Evolutionary conservation across 306 rosid genomes (phyloP).

Genomic region (Pterocarpus macrocarpus): DNA sequence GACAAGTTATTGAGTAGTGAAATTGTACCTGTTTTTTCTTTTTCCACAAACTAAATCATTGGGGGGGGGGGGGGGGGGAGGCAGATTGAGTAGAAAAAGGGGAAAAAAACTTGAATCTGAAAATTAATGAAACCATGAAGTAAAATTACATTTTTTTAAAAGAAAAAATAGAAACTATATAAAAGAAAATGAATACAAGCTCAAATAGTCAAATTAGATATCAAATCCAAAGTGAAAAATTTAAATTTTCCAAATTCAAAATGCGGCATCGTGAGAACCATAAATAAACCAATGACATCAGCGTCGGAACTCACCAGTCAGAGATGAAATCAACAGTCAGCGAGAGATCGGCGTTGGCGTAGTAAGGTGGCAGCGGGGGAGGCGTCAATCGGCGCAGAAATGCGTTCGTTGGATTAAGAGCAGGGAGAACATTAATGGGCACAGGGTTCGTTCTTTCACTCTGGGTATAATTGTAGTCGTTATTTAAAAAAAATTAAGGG

Average conservation of each 20-base stretch:
- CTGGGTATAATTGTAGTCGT: neutral
- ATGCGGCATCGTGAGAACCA: neutral
- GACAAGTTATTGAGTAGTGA: too few relatives aligned
- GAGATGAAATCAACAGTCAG: too few relatives aligned
- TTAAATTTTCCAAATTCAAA: neutral
- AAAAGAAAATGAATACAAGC: neutral
- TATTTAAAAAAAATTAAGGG: too few relatives aligned
- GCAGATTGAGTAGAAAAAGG: too few relatives aligned
- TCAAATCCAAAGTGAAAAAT: neutral
- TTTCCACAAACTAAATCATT: too few relatives aligned
- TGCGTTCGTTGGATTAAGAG: neutral
- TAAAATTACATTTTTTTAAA: neutral
- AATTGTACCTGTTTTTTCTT: too few relatives aligned
- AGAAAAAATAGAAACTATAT: neutral
- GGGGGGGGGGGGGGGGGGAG: fast-evolving
- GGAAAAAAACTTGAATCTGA: neutral
- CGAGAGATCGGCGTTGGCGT: neutral
- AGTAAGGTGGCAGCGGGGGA: too few relatives aligned
- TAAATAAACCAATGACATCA: neutral
- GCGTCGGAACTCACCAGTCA: neutral
- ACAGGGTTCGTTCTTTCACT: neutral
- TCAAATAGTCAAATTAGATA: neutral
- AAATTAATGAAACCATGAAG: neutral
- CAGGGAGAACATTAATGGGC: too few relatives aligned
- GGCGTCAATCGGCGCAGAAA: too few relatives aligned